Evolutionary conservation across 2,329 filamentous ascomycete species (phyloP).

Genomic region (Sporothrix phasma): DNA sequence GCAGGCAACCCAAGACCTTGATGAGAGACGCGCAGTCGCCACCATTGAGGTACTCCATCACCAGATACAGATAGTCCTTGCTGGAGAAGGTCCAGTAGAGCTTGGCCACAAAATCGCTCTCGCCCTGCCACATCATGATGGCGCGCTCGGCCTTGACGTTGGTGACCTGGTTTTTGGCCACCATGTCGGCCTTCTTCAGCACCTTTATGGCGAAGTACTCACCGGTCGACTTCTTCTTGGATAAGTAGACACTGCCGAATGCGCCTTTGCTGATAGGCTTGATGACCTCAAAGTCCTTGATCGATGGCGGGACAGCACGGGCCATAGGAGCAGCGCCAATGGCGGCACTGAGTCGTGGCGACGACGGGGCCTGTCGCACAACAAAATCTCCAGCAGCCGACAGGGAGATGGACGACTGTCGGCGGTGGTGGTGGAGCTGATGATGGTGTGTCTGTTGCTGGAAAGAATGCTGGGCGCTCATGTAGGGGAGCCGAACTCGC

Average conservation of each 20-base stretch:
- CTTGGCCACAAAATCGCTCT: constrained; percentile 98
- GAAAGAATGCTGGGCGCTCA: constrained; percentile 41
- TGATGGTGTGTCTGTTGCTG: constrained; percentile 45
- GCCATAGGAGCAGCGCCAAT: constrained; percentile 66
- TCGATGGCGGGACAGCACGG: constrained; percentile 82
- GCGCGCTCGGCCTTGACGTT: constrained; percentile 98
- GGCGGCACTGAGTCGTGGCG: constrained; percentile 68
- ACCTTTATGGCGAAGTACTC: constrained; percentile 99
- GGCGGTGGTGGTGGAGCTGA: constrained; percentile 56
- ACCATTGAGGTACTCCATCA: constrained; percentile 98
- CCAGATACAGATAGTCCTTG: constrained; percentile 96
- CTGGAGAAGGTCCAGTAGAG: constrained; percentile 99
- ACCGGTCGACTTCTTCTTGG: constrained; percentile 96
- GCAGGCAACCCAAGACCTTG: constrained; percentile 82
- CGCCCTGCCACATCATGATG: constrained; percentile 99
- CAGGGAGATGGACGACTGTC: constrained; percentile 78
- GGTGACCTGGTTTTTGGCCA: constrained; percentile 97
- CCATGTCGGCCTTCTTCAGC: constrained; percentile 99
- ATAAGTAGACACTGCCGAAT: constrained; percentile 94
- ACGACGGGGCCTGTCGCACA: constrained; percentile 54
- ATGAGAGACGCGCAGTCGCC: constrained; percentile 95
- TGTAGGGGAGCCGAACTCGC: constrained; percentile 71
- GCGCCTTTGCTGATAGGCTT: constrained; percentile 98
- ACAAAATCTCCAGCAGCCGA: constrained; percentile 35
- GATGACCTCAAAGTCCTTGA: constrained; percentile 99